These are phyloP conservation scores for Tolypocladium cylindrosporum DNA, from an alignment of 2,329 filamentous ascomycete genomes.

Conservation along the genomic window DNA sequence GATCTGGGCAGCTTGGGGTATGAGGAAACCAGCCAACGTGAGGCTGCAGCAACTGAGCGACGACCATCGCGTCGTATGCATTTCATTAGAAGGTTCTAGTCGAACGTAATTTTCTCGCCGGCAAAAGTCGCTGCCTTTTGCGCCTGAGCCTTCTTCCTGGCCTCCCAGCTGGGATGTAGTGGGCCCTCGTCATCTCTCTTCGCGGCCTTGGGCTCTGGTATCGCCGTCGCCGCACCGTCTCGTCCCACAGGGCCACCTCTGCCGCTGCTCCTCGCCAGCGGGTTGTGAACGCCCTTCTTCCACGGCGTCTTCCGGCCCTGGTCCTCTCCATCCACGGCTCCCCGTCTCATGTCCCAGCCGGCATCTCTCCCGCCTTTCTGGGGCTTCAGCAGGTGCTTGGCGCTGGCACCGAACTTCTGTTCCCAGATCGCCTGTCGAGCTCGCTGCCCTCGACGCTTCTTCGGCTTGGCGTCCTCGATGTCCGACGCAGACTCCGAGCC, in stretches of 20 bases:
- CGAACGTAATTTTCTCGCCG: constrained; percentile 14
- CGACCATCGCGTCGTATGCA: not conserved
- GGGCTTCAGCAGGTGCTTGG: constrained; percentile 49
- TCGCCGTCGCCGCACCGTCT: constrained; percentile 5
- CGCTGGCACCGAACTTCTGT: constrained; percentile 65
- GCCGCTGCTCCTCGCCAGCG: constrained; percentile 11
- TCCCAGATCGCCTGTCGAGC: constrained; percentile 73
- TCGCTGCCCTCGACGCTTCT: constrained; percentile 70
- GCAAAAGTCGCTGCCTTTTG: constrained; percentile 10
- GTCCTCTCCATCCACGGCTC: constrained; percentile 37
- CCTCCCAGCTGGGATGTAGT: constrained; percentile 35
- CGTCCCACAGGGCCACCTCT: not conserved
- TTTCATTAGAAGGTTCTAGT: constrained; percentile 4
- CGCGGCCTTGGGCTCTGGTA: constrained; percentile 18
- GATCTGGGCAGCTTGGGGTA: not conserved
- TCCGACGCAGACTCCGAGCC: constrained; percentile 63
- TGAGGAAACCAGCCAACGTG: not conserved
- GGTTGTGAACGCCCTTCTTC: constrained; percentile 39
- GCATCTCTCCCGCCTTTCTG: constrained; percentile 28
- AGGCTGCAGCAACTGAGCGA: not conserved
- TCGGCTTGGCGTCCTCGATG: constrained; percentile 48
- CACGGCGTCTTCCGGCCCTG: constrained; percentile 32
- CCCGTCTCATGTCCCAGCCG: constrained; percentile 49
- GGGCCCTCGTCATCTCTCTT: constrained; percentile 38
- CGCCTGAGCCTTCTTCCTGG: constrained; percentile 12